phyloP scores from a whole-genome alignment of 1,284 basidiomycete genomes.

The Ganoderma lingzhi region DNA sequence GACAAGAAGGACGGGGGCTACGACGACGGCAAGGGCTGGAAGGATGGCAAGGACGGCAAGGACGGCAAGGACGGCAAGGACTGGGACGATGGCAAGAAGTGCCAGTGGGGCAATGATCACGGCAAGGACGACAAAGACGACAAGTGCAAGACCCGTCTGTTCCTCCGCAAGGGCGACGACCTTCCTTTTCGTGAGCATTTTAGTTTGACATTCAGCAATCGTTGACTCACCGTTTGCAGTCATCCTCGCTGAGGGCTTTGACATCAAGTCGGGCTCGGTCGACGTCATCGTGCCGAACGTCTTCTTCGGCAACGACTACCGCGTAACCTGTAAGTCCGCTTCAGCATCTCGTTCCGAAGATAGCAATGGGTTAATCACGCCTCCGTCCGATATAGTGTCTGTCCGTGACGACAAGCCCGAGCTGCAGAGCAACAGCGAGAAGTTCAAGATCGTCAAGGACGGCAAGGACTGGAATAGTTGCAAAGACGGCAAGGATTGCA shows the following conservation, averaged over 20 bases:
- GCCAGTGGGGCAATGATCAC: background rate
- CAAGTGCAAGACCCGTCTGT: background rate
- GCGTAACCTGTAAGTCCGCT: background rate
- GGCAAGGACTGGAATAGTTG: background rate
- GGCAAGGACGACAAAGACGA: background rate
- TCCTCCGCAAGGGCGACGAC: background rate
- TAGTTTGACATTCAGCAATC: background rate
- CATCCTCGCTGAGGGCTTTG: slow-evolving; percentile 6
- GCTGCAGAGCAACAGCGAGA: slow-evolving; percentile 1
- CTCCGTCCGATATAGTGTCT: background rate
- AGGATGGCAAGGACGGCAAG: background rate
- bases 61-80: background rate
- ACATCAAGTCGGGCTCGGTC: background rate
- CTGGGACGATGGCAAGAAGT: background rate
- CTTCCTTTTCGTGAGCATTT: background rate
- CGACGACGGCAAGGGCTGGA: background rate
- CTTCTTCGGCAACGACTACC: background rate
- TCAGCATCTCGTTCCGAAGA: background rate
- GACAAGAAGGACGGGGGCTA: background rate
- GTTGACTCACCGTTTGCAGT: background rate
- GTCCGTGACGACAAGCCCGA: background rate
- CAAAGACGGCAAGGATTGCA: background rate
- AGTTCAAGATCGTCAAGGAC: slow-evolving; percentile 1
- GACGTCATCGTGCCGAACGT: background rate
- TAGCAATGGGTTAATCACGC: background rate